These are phyloP conservation scores for Dinochytrium kinnereticum DNA, from an alignment of 371 early-diverging fungal genomes.

Conservation along the genomic window DNA sequence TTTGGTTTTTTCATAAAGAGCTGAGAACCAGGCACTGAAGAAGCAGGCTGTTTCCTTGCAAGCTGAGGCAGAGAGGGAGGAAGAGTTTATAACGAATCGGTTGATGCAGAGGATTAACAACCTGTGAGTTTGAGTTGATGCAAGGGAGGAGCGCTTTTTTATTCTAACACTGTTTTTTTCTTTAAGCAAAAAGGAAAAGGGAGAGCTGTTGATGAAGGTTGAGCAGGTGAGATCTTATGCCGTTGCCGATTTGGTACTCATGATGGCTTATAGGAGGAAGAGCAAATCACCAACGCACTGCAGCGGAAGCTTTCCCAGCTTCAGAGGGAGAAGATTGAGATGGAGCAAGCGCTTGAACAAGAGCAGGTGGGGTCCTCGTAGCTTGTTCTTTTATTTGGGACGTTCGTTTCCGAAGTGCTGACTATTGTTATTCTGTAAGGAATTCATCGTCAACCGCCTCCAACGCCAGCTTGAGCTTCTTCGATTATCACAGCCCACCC, in stretches of 20 bases:
- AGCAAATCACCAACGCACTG: slow-evolving; percentile 45
- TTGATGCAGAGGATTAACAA: slow-evolving; percentile 44
- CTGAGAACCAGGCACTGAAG: slow-evolving; percentile 42
- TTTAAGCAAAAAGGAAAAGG: slow-evolving; percentile 43
- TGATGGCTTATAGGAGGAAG: slow-evolving; percentile 45
- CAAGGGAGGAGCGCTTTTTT: too few relatives aligned
- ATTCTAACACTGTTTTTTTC: too few relatives aligned
- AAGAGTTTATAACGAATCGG: slow-evolving; percentile 46
- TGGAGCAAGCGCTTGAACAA: slow-evolving; percentile 47
- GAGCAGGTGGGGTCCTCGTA: slow-evolving; percentile 29
- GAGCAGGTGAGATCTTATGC: slow-evolving; percentile 34
- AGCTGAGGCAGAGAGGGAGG: slow-evolving; percentile 44
- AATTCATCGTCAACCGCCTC: slow-evolving; percentile 48
- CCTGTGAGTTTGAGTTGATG: too few relatives aligned
- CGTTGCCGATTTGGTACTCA: too few relatives aligned
- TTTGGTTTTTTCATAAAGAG: slow-evolving; percentile 13
- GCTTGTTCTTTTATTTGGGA: too few relatives aligned
- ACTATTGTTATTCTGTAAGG: neutral
- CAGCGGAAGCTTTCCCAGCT: slow-evolving; percentile 44
- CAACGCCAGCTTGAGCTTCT: slow-evolving; percentile 23
- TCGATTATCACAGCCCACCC: neutral
- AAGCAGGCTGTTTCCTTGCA: slow-evolving; percentile 42
- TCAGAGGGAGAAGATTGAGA: slow-evolving; percentile 50
- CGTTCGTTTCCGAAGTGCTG: neutral
- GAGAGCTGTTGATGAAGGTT: slow-evolving; percentile 45